These are phyloP conservation scores for Cyclotella choctawhatcheeana DNA, from an alignment of 108 stramenopile genomes.

Conservation along the genomic window DNA sequence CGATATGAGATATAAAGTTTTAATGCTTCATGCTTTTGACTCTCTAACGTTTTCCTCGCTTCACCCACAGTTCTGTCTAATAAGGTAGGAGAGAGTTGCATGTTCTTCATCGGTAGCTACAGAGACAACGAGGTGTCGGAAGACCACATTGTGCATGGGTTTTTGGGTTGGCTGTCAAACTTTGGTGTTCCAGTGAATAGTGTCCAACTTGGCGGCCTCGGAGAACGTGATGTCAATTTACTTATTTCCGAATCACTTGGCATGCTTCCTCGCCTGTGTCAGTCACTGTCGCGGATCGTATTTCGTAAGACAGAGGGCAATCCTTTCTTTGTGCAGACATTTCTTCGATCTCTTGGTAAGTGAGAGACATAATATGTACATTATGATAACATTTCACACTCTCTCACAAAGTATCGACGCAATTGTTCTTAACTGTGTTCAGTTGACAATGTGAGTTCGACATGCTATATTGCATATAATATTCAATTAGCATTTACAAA, in stretches of 20 bases:
- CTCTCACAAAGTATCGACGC: no score
- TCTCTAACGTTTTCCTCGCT: no score
- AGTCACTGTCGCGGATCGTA: slow-evolving; percentile 25
- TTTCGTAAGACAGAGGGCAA: slow-evolving; percentile 40
- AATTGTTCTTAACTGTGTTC: no score
- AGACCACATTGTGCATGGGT: slow-evolving; percentile 37
- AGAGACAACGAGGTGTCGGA: slow-evolving; percentile 36
- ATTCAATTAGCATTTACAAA: no score
- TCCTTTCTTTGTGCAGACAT: slow-evolving; percentile 38
- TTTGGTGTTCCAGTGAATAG: slow-evolving; percentile 12
- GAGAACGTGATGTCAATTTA: slow-evolving; percentile 23
- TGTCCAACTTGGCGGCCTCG: slow-evolving; percentile 29
- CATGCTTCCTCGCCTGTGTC: slow-evolving; percentile 33
- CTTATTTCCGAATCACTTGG: slow-evolving; percentile 46
- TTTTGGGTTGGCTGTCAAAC: slow-evolving; percentile 10
- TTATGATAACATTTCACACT: no score
- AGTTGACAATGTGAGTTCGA: slow-evolving; percentile 1
- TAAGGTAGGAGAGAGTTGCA: slow-evolving; percentile 2
- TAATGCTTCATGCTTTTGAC: no score
- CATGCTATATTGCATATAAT: no score
- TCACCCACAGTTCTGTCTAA: slow-evolving; percentile 38
- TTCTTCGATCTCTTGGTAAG: slow-evolving; percentile 29
- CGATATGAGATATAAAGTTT: no score
- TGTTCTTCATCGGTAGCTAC: slow-evolving; percentile 50
- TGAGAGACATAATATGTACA: no score